Conservation (phyloP, 202 grass and related monocot genomes). For the Miscanthus sacchariflorus region DNA sequence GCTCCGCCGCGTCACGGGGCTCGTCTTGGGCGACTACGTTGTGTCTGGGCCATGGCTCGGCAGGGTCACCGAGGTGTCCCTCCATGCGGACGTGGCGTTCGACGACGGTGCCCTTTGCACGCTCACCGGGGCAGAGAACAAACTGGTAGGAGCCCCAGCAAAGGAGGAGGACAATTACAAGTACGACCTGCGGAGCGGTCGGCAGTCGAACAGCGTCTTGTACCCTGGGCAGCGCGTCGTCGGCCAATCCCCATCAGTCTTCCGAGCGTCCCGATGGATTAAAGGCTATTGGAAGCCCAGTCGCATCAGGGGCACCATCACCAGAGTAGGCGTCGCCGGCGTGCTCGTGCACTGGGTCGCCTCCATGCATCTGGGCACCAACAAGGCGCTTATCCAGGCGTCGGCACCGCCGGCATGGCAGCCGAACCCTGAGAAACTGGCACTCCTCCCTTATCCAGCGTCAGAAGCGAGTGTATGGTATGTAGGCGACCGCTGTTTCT, state of each 20-base stretch:
- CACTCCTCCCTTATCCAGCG: not conserved
- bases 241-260: not conserved
- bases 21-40: not conserved
- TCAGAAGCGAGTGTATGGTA: not conserved
- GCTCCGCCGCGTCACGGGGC: not conserved
- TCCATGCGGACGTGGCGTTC: constrained; percentile 6
- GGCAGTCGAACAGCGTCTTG: not conserved
- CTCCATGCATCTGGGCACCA: not conserved
- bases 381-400: not conserved
- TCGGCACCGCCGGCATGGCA: not conserved
- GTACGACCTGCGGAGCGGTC: not conserved
- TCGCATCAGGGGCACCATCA: not conserved
- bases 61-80: not conserved
- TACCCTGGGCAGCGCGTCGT: not conserved
- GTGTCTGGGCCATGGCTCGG: not conserved
- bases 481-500: not conserved
- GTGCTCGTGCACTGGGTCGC: constrained; percentile 33
- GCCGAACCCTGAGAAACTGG: not conserved
- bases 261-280: not conserved
- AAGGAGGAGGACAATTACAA: no score
- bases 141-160: no score
- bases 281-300: not conserved
- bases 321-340: not conserved
- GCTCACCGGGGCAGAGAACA: not conserved
- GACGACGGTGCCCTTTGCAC: constrained; percentile 20